phyloP scores from a whole-genome alignment of 495 filamentous ascomycete species.

The Neurospora sp. region DNA sequence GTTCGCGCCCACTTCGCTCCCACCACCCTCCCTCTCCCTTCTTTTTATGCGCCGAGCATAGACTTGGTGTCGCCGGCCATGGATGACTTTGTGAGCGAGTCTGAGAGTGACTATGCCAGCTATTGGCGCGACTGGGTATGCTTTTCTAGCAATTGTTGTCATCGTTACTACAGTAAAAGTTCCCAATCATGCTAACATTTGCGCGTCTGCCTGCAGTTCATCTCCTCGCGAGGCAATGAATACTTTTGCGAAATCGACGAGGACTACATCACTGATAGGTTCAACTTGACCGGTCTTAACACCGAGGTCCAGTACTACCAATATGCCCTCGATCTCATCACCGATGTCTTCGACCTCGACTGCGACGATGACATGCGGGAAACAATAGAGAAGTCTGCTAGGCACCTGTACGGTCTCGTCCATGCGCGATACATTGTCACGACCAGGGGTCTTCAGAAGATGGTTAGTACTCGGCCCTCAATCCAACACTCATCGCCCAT shows the following conservation, averaged over 20 bases:
- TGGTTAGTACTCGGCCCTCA: conserved; percentile 49
- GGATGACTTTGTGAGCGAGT: conserved; percentile 97
- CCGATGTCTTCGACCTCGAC: conserved; percentile 98
- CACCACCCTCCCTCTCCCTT: not conserved
- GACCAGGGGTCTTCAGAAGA: conserved; percentile 85
- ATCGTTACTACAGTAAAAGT: not conserved
- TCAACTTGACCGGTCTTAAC: conserved; percentile 96
- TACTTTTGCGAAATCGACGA: conserved; percentile 99
- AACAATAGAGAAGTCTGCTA: conserved; percentile 93
- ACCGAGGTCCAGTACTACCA: conserved; percentile 98
- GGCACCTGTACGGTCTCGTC: conserved; percentile 92
- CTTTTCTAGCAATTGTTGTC: conserved; percentile 16
- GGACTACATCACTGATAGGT: conserved; percentile 95
- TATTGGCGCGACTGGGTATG: conserved; percentile 99
- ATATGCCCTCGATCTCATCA: conserved; percentile 96
- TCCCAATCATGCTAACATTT: conserved; percentile 1
- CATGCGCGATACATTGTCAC: conserved; percentile 97
- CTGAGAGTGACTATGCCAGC: conserved; percentile 96
- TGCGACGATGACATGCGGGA: conserved; percentile 97
- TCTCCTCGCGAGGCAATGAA: conserved; percentile 93
- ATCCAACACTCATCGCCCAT: not conserved
- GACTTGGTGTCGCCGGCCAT: conserved; percentile 31
- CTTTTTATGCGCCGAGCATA: not conserved
- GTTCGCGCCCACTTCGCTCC: not conserved
- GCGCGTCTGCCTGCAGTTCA: conserved; percentile 54